Conservation (phyloP, 129 eudicot genomes). For the Erigeron canadensis region DNA sequence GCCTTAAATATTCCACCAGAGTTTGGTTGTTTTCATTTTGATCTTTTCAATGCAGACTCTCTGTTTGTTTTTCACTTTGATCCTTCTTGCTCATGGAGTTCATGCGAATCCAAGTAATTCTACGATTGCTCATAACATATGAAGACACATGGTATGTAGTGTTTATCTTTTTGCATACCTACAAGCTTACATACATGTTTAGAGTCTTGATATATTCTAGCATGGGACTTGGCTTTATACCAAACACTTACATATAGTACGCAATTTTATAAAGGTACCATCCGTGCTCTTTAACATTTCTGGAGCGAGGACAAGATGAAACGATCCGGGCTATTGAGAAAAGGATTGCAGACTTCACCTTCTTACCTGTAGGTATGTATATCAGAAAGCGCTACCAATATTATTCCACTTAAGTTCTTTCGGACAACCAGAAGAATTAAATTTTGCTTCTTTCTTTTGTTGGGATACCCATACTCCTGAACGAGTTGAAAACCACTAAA, state of each 20-base stretch:
- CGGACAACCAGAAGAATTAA: neutral
- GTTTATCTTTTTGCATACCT: neutral
- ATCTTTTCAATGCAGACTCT: constrained; percentile 22
- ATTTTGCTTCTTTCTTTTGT: neutral
- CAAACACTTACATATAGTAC: neutral
- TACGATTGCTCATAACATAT: constrained; percentile 41
- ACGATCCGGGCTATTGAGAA: constrained; percentile 69
- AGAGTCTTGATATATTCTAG: neutral
- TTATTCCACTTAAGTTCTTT: neutral
- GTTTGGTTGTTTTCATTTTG: too few species aligned
- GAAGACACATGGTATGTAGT: constrained; percentile 65
- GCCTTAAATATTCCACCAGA: too few species aligned
- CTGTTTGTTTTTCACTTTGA: constrained; percentile 48
- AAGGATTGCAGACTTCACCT: constrained; percentile 90
- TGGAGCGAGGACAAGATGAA: constrained; percentile 84
- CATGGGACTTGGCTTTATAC: too few species aligned
- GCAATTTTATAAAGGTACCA: constrained; percentile 58
- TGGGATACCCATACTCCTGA: neutral
- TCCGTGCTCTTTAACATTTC: constrained; percentile 87
- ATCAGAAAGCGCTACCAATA: constrained; percentile 8
- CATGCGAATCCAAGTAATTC: constrained; percentile 47
- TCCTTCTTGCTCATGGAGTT: constrained; percentile 55
- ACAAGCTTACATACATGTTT: neutral
- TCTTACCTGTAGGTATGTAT: constrained; percentile 78
- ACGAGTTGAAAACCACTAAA: neutral